These are phyloP conservation scores for Sinapis alba DNA, from an alignment of 441 rosid genomes.

Conservation along the genomic window DNA sequence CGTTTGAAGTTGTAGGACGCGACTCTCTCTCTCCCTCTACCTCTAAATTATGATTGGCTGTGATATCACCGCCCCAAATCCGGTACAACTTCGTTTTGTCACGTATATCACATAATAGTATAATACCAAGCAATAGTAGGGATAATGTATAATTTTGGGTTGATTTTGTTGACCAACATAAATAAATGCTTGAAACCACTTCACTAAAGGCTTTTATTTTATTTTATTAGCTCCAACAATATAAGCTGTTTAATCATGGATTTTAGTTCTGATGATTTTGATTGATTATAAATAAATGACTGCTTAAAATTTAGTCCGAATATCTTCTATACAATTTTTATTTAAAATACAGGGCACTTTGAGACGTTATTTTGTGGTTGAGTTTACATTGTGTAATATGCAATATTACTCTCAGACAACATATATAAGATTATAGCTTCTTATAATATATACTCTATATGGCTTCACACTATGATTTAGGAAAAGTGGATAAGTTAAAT, in stretches of 20 bases:
- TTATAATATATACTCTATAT: neutral
- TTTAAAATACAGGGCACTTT: neutral
- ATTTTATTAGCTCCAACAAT: neutral
- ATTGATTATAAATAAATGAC: neutral
- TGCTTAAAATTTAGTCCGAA: neutral
- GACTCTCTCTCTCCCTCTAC: no score
- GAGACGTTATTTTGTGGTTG: neutral
- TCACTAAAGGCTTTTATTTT: neutral
- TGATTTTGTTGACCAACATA: neutral
- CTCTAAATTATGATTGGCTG: constrained; percentile 6
- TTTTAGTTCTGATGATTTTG: neutral
- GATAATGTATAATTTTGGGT: neutral
- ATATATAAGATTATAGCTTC: neutral
- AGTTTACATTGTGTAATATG: neutral
- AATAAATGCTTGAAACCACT: neutral
- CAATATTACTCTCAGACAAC: neutral
- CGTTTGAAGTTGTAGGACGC: no score
- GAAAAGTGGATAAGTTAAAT: neutral
- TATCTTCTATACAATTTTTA: neutral
- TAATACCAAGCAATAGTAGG: neutral
- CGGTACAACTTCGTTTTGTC: constrained; percentile 33
- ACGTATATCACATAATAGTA: constrained; percentile 11
- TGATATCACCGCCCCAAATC: constrained; percentile 26
- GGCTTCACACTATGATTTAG: neutral
- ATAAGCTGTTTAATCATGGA: neutral